These are phyloP conservation scores for Pseudogymnoascus sp. DNA, from an alignment of 2,329 filamentous ascomycete genomes.

Conservation along the genomic window DNA sequence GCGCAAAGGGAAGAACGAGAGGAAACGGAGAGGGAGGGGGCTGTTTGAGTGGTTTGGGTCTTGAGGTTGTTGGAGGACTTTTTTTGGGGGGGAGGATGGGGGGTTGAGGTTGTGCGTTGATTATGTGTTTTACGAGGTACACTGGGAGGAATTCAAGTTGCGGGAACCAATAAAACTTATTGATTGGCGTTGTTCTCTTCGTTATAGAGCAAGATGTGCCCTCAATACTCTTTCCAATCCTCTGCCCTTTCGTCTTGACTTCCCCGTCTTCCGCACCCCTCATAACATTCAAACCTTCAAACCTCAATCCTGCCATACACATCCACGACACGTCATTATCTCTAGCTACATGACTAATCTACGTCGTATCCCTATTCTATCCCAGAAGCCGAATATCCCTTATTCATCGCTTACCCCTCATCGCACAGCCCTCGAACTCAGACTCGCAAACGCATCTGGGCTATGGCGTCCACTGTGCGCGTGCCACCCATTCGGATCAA, in stretches of 20 bases:
- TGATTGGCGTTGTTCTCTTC: neutral
- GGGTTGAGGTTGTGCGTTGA: neutral
- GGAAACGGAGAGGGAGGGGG: neutral
- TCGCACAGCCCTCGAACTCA: constrained; percentile 32
- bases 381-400: neutral
- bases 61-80: neutral
- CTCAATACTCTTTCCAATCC: neutral
- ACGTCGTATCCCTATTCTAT: neutral
- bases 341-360: neutral
- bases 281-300: neutral
- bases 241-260: neutral
- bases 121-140: neutral
- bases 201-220: neutral
- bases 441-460: constrained; percentile 69
- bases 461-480: constrained; percentile 64
- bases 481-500: constrained; percentile 42
- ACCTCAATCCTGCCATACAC: neutral
- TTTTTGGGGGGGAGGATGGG: neutral
- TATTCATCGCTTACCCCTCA: neutral
- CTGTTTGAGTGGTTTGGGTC: neutral
- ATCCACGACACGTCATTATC: neutral
- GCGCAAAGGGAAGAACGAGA: neutral
- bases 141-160: neutral
- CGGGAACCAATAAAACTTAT: neutral
- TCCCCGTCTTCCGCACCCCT: neutral